Evolutionary conservation across 179 eudicot genomes (phyloP), one percentile per base, ranked within the genome.

Genomic region (Amaranthus tricolor): DNA sequence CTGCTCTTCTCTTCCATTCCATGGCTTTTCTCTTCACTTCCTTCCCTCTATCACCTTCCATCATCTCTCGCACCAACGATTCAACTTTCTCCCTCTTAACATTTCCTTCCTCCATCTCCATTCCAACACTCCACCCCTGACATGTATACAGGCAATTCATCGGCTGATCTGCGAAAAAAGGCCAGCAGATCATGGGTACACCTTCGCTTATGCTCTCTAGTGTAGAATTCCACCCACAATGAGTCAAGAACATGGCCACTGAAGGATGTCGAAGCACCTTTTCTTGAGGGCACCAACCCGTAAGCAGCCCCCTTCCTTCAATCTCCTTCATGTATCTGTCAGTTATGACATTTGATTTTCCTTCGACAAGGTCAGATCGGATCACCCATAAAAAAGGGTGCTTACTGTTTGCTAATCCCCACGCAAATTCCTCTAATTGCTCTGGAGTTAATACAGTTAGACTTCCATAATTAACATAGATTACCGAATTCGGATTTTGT

Each of bases 331-430:
- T n/a, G 31, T 77, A 86, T 63, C 4, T 7, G 15, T 62, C 40
- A 1, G 86, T 77, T 52, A 79, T 9, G 73, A 75, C 55, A 0
- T 72, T 76, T 2, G 70, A 43, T 0, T 69, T 79, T 3, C 83
- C 80, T 9, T 50, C 62, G 0, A 84, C 82, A 7, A 86, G 62
- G 55, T 74, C 82, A 9, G 84, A 77, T 64, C 88, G 57, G 6
- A 86, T 72, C 40, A 86, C 64, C 91, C 91, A 88, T 70, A 86
- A 66, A 74, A 88, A 86, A 9, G 84, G 71, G 54, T 73, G 76
- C 44, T 79, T 79, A 58, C 89, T 86, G 56, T 86, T 79, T 11
- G 91, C 86, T 12, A 88, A 71, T 21, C 91, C 89, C 91, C 91
- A 86, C 6, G 88, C 91, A 66, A 86, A 81, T 76, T 88, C 91